Evolutionary conservation across 2,329 filamentous ascomycete genomes (phyloP).

Genomic region (Chrysoporthe deuterocubensis): DNA sequence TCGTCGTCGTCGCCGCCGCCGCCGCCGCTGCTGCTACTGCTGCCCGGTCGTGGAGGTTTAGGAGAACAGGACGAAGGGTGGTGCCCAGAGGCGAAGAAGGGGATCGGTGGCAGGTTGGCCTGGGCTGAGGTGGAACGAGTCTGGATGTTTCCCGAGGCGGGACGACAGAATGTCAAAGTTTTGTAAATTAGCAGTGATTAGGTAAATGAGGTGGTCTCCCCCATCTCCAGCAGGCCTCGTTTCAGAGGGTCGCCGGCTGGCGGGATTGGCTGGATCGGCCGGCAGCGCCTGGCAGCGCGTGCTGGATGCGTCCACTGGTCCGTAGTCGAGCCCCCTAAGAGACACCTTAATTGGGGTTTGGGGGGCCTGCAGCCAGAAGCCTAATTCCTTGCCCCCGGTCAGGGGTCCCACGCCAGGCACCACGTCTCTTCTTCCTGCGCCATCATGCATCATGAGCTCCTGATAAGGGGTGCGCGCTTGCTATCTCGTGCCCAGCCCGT

Average conservation of each 20-base stretch:
- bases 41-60: neutral
- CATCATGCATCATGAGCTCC: neutral
- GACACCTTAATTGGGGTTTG: neutral
- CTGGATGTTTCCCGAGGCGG: neutral
- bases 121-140: neutral
- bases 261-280: neutral
- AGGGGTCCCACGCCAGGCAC: slow-evolving; percentile 1
- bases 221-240: neutral
- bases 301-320: neutral
- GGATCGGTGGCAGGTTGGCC: neutral
- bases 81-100: neutral
- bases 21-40: no score
- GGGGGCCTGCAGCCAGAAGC: neutral
- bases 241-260: neutral
- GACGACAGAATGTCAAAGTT: slow-evolving; percentile 9
- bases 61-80: neutral
- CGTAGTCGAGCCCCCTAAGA: neutral
- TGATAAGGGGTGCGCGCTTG: neutral
- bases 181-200: neutral
- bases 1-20: no score
- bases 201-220: neutral
- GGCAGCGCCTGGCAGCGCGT: neutral
- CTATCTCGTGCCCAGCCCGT: neutral
- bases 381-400: slow-evolving; percentile 1
- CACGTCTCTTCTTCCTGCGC: neutral